Evolutionary conservation across 306 rosid species (phyloP), one percentile per base, ranked within the genome.

Genomic region (Begonia loranthoides): DNA sequence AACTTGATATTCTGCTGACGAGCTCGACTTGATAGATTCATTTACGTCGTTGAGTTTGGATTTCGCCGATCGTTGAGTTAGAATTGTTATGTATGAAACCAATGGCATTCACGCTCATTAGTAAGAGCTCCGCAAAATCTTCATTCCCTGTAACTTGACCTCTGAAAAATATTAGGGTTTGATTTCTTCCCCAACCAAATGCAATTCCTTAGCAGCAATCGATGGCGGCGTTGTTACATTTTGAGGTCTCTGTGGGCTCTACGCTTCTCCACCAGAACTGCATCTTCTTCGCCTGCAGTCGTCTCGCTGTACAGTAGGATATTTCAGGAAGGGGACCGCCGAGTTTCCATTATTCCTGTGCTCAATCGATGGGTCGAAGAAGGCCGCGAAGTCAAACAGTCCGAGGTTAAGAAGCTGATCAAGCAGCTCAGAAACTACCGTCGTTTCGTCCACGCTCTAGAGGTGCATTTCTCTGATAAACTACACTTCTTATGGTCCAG

Each of bases 361-460:
- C 77, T 86, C 12, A 56, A 75, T 17, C 84, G 75, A 33, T 86
- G 87, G 93, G 51, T 76, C 9, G 64, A 79, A 55, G 57, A 77
- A 68, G 88, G 86, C 22, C 13, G 62, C 66, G 19, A 58, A 5
- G 39, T 75, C 63, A 41, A 57, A 12, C 60, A 44, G 39, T 41
- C 54, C 19, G 68, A 70, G 6, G 69, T 86, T 28, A 46, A 59
- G 6, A 17, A 34, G 38, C 46, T 72, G 51, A 19, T 79, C 74
- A 51, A 6, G 19, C 66, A 57, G 57, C 88, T 86, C 52, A 45
- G 78, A 24, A 57, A 21, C 15, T 40, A 39, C 22, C 78, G 75
- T 51, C 93, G 87, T 40, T 73, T 34, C 73, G 13, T 41, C 1
- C 95, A 82, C 17, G 95, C 95, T 63, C 86, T 86, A 34, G 79